Conservation (phyloP, 2,329 filamentous ascomycete species). For the Apiospora sp. region DNA sequence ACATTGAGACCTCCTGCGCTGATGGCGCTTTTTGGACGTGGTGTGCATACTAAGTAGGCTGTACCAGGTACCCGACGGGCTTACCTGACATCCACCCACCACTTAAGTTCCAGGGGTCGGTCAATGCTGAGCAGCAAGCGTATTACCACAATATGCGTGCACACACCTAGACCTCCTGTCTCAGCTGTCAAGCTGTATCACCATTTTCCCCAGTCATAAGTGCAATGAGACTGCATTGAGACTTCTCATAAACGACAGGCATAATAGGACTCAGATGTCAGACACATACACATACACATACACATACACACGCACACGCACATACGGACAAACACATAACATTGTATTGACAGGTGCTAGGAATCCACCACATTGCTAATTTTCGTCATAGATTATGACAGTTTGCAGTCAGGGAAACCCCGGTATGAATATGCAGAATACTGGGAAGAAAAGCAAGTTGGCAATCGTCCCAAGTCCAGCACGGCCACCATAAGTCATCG, state of each 20-base stretch:
- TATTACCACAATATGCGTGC: neutral
- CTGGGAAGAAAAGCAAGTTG: neutral
- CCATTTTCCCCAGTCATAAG: neutral
- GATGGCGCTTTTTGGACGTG: no score
- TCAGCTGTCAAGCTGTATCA: neutral
- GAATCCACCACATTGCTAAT: neutral
- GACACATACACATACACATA: neutral
- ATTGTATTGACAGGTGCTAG: slow-evolving; percentile 13
- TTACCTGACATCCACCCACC: neutral
- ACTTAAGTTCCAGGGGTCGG: neutral
- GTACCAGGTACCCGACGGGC: no score
- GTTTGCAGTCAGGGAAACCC: neutral
- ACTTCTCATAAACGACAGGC: neutral
- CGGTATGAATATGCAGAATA: neutral
- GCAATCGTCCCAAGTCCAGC: neutral
- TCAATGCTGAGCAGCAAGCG: neutral
- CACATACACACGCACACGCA: neutral
- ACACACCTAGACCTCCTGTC: neutral
- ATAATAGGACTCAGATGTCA: neutral
- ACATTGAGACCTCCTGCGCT: neutral
- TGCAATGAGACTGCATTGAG: neutral
- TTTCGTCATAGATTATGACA: slow-evolving; percentile 7
- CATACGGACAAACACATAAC: neutral
- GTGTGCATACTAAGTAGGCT: no score
- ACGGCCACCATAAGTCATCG: neutral